Conservation (phyloP, 2,329 filamentous ascomycete species). For the Juglanconis juglandina region DNA sequence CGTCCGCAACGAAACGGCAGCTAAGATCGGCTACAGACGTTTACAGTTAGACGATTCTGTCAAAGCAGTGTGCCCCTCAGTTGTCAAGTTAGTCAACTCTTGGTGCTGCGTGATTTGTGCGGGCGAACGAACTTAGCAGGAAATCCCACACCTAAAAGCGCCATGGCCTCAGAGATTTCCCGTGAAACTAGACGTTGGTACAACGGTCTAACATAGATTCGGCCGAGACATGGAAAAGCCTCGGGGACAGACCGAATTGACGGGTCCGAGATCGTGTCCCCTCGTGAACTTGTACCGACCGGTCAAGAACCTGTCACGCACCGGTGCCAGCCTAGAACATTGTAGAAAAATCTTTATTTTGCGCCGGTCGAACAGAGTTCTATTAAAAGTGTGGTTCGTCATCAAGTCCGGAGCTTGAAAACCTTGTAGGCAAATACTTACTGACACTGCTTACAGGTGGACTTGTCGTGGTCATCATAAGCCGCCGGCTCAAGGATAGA, state of each 20-base stretch:
- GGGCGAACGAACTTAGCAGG: too few species aligned
- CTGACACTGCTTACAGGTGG: background rate
- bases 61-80: background rate
- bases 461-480: background rate
- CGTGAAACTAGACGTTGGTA: background rate
- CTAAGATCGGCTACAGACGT: background rate
- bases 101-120: background rate
- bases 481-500: background rate
- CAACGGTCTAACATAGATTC: background rate
- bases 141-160: too few species aligned
- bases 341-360: background rate
- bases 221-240: background rate
- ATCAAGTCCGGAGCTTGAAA: background rate
- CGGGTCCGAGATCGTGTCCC: background rate
- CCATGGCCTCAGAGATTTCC: too few species aligned
- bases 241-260: background rate
- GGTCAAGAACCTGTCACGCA: background rate
- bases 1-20: constrained; percentile 13
- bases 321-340: background rate
- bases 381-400: background rate
- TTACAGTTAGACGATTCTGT: background rate
- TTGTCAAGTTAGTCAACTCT: background rate
- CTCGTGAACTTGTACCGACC: background rate
- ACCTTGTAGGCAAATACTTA: background rate
- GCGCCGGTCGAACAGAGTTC: background rate